Conservation (phyloP, 495 filamentous ascomycete species). For the Aspergillus haitiensis region DNA sequence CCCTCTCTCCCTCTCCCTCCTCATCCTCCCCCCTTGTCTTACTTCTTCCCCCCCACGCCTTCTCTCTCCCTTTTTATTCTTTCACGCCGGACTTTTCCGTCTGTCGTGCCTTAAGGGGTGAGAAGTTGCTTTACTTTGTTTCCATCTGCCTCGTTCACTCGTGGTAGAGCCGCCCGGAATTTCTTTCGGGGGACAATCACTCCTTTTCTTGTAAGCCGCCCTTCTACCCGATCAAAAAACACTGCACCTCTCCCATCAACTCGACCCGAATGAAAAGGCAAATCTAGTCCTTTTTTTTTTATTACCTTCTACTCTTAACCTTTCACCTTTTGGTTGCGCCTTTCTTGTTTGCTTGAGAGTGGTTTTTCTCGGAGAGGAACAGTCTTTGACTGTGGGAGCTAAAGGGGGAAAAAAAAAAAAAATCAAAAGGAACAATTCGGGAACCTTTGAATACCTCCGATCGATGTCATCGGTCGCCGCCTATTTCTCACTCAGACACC, state of each 20-base stretch:
- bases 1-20: conserved; percentile 22
- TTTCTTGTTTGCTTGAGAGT: neutral
- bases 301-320: neutral
- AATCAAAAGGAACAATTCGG: conserved; percentile 17
- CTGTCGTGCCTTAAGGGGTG: conserved; percentile 27
- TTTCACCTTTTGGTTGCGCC: neutral
- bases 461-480: conserved; percentile 25
- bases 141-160: conserved; percentile 43
- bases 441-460: conserved; percentile 12
- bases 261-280: conserved; percentile 11
- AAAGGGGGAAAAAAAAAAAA: conserved; percentile 6
- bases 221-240: conserved; percentile 12
- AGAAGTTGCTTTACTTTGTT: conserved; percentile 18
- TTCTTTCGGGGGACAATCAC: conserved; percentile 27
- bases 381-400: neutral
- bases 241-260: conserved; percentile 13
- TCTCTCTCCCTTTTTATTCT: conserved; percentile 21
- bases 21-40: conserved; percentile 20
- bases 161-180: conserved; percentile 33
- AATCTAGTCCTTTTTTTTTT: conserved; percentile 1
- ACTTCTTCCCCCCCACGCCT: conserved; percentile 21
- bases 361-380: neutral
- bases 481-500: conserved; percentile 17
- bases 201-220: conserved; percentile 32
- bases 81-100: conserved; percentile 26